Evolutionary conservation across 2,329 filamentous ascomycete genomes (phyloP).

Genomic region (Nigrospora oryzae): DNA sequence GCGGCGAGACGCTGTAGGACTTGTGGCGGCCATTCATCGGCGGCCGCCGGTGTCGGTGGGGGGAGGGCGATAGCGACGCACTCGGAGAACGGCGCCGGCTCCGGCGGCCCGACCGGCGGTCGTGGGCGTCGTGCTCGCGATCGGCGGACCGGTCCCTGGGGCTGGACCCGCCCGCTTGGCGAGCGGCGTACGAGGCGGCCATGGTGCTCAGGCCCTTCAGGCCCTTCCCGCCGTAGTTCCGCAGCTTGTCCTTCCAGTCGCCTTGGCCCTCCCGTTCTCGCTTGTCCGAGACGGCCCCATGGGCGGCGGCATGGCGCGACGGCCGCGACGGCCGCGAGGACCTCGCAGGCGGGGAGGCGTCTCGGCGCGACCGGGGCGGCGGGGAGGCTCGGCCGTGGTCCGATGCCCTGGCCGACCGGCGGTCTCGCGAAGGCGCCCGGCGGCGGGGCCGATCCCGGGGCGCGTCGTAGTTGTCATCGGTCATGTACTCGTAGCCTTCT

Average conservation of each 20-base stretch:
- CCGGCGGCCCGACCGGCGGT: constrained; percentile 1
- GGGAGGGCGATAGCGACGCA: constrained; percentile 5
- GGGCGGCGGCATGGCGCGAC: background rate
- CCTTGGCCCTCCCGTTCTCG: constrained; percentile 10
- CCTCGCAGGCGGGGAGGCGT: background rate
- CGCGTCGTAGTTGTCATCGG: constrained; percentile 1
- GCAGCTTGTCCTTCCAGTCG: constrained; percentile 14
- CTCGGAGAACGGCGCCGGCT: constrained; percentile 3
- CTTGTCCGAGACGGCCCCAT: background rate
- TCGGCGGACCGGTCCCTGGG: constrained; percentile 10
- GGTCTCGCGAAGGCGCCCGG: background rate
- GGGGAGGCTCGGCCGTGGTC: background rate
- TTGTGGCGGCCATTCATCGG: constrained; percentile 3
- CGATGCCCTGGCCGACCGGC: background rate
- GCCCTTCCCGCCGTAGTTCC: constrained; percentile 16
- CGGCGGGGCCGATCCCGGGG: background rate
- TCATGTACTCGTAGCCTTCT: constrained; percentile 5
- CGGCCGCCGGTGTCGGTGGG: constrained; percentile 2
- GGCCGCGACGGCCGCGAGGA: background rate
- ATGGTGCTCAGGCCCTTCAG: constrained; percentile 17
- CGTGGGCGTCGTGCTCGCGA: constrained; percentile 6
- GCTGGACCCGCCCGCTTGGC: constrained; percentile 9
- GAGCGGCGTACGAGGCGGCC: constrained; percentile 17
- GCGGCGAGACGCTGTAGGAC: constrained; percentile 5
- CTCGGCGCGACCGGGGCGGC: background rate